Conservation (phyloP, 2,329 filamentous ascomycete genomes). For the Beauveria rudraprayagi region DNA sequence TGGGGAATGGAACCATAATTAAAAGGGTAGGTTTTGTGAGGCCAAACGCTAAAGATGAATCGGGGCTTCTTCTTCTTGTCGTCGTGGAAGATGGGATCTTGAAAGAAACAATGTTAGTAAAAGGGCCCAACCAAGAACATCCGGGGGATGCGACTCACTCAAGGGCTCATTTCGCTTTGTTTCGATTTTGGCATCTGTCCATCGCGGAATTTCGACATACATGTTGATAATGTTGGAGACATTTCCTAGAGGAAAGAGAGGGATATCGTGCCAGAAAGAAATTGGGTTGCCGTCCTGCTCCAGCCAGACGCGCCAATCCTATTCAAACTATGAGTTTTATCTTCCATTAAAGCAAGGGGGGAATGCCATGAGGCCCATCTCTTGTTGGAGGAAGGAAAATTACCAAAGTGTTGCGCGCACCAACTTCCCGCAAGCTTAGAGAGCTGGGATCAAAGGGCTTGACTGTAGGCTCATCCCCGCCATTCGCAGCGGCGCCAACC, state of each 20-base stretch:
- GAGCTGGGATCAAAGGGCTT: conserved; percentile 20
- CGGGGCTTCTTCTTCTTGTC: conserved; percentile 27
- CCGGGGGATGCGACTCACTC: conserved; percentile 20
- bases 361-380: no score
- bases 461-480: not conserved
- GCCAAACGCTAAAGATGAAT: conserved; percentile 35
- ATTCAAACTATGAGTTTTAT: not conserved
- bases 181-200: conserved; percentile 34
- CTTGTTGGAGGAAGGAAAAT: not conserved
- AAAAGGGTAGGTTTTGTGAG: conserved; percentile 35
- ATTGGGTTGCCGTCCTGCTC: conserved; percentile 31
- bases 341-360: not conserved
- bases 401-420: conserved; percentile 30
- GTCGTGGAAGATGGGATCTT: conserved; percentile 36
- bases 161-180: conserved; percentile 31
- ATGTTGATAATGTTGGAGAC: conserved; percentile 29
- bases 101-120: no score
- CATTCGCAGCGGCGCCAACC: conserved; percentile 7
- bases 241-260: conserved; percentile 27
- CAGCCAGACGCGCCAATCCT: conserved; percentile 35
- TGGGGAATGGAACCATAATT: conserved; percentile 36
- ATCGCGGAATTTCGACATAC: conserved; percentile 34
- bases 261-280: conserved; percentile 35
- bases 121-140: no score
- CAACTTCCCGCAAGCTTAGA: conserved; percentile 27